A percentile compares a stretch with the other conserved stretches of the same genome.
These are phyloP conservation scores for Colletotrichum neosansevieriae DNA, from an alignment of 2,329 filamentous ascomycete species.

Conservation along the genomic window DNA sequence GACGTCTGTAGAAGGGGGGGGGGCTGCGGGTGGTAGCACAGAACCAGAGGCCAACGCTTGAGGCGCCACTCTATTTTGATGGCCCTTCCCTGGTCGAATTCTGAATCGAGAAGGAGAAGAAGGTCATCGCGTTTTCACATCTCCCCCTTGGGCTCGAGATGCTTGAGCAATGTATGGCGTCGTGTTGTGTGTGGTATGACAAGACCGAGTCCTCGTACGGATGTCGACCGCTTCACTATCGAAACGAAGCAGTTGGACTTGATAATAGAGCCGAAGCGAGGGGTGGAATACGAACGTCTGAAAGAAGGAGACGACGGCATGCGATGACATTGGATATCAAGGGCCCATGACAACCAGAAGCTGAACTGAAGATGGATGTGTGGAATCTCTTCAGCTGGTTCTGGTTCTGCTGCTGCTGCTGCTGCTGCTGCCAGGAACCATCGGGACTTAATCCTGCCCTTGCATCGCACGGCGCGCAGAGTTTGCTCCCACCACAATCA, in stretches of 20 bases:
- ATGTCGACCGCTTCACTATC: neutral
- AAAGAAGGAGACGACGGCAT: too few species aligned
- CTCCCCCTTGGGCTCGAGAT: neutral
- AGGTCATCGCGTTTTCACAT: neutral
- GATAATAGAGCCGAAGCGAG: neutral
- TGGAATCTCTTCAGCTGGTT: neutral
- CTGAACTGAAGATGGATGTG: neutral
- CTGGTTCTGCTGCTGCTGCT: neutral
- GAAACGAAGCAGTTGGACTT: neutral
- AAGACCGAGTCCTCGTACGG: slow-evolving; percentile 1
- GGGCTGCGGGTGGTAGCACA: neutral
- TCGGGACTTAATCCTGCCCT: slow-evolving; percentile 6
- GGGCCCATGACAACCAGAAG: neutral
- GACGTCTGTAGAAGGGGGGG: neutral
- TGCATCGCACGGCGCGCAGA: slow-evolving; percentile 1
- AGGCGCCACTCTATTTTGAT: neutral
- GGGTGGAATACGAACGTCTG: neutral
- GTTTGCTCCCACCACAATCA: slow-evolving; percentile 1
- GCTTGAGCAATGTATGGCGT: slow-evolving; percentile 1
- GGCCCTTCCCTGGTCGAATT: neutral
- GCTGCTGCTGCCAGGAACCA: slow-evolving; percentile 17
- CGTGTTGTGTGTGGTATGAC: slow-evolving; percentile 6
- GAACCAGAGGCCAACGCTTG: neutral
- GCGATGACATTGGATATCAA: neutral
- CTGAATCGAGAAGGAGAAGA: slow-evolving; percentile 3